These are phyloP conservation scores for Aspergillus incahuasiensis DNA, from an alignment of 495 filamentous ascomycete genomes.

Conservation along the genomic window DNA sequence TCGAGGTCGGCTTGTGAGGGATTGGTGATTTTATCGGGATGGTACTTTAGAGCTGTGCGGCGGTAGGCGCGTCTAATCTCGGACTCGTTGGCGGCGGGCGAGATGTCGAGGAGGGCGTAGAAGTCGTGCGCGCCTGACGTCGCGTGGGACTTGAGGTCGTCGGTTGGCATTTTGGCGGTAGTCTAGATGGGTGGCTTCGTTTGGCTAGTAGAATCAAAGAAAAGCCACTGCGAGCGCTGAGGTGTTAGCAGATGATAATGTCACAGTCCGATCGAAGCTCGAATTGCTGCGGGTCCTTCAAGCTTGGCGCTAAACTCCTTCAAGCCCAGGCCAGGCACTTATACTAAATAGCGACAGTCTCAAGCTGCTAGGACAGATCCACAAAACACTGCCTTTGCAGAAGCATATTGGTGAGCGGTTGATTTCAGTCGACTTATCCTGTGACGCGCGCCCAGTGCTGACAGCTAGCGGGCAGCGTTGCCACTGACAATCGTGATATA, in stretches of 20 bases:
- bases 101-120: slow-evolving; percentile 73
- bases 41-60: slow-evolving; percentile 80
- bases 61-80: slow-evolving; percentile 87
- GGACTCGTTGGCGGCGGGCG: slow-evolving; percentile 55
- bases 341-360: too few relatives aligned
- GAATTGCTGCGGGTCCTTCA: background rate
- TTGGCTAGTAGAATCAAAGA: too few relatives aligned
- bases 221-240: too few relatives aligned
- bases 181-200: background rate
- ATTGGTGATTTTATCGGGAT: slow-evolving; percentile 75
- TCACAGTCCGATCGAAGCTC: background rate
- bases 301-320: background rate
- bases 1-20: slow-evolving; percentile 55
- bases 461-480: too few relatives aligned
- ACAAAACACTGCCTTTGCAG: too few relatives aligned
- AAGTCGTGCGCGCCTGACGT: slow-evolving; percentile 64
- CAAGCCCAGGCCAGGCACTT: too few relatives aligned
- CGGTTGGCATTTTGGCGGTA: slow-evolving; percentile 34
- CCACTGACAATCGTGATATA: too few relatives aligned
- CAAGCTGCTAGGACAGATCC: too few relatives aligned
- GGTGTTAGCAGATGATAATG: background rate
- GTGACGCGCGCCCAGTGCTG: too few relatives aligned
- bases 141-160: slow-evolving; percentile 52
- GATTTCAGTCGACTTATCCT: too few relatives aligned
- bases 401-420: too few relatives aligned